Evolutionary conservation across 441 rosid species (phyloP).

Genomic region (Gossypium gossypioides): DNA sequence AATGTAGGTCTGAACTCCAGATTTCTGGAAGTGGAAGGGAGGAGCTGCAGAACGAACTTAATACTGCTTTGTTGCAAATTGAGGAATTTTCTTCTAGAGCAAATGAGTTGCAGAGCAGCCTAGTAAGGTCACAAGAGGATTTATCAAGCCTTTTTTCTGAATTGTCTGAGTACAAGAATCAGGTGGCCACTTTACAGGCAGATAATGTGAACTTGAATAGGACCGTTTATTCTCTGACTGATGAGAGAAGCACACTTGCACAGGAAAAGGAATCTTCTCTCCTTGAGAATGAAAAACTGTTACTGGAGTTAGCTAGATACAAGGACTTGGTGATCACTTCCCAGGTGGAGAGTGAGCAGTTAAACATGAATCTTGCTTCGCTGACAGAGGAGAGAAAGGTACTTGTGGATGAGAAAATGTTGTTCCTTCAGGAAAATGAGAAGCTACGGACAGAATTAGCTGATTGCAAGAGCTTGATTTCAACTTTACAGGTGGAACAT

Average conservation of each 20-base stretch:
- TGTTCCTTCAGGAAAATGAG: conserved; percentile 39
- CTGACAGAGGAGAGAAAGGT: conserved; percentile 43
- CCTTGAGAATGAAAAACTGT: conserved; percentile 48
- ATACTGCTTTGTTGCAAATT: conserved; percentile 38
- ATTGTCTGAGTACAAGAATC: conserved; percentile 39
- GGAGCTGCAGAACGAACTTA: conserved; percentile 46
- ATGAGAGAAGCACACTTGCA: conserved; percentile 39
- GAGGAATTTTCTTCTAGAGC: conserved; percentile 46
- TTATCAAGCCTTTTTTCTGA: conserved; percentile 34
- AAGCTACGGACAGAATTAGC: conserved; percentile 48
- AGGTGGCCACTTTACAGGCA: conserved; percentile 33
- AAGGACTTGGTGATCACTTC: conserved; percentile 35
- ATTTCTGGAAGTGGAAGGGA: conserved; percentile 37
- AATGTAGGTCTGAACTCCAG: conserved; percentile 57
- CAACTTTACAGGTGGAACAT: conserved; percentile 48
- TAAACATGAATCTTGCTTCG: conserved; percentile 36
- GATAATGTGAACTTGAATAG: conserved; percentile 52
- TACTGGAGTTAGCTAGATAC: conserved; percentile 42
- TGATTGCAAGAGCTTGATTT: conserved; percentile 42
- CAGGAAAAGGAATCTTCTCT: conserved; percentile 36
- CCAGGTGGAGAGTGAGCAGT: conserved; percentile 47
- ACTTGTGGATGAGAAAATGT: conserved; percentile 40
- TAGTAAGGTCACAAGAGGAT: conserved; percentile 47
- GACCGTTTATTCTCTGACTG: conserved; percentile 35
- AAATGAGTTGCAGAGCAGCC: conserved; percentile 46